A percentile compares a stretch with the other conserved stretches of the same genome.
These are phyloP conservation scores for Magnusiomyces fungicola DNA, from an alignment of 1,139 yeast genomes.

Conservation along the genomic window DNA sequence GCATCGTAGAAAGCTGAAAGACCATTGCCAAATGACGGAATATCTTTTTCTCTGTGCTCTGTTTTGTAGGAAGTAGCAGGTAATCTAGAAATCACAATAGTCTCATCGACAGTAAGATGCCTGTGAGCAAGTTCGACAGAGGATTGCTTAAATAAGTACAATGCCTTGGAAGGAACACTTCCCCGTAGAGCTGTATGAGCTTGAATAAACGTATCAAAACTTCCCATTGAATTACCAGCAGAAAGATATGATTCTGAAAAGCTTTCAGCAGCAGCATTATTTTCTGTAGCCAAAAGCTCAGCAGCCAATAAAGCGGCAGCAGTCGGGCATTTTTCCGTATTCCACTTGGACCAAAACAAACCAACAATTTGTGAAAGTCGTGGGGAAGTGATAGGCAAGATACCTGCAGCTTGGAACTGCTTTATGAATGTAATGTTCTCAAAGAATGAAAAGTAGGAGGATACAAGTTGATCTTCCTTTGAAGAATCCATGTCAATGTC, in stretches of 20 bases:
- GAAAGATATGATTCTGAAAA: conserved; percentile 17
- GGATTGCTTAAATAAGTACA: conserved; percentile 17
- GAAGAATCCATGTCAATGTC: neutral
- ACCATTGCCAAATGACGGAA: conserved; percentile 16
- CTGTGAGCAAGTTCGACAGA: conserved; percentile 17
- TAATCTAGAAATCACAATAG: conserved; percentile 10
- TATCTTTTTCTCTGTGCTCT: neutral
- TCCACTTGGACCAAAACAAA: neutral
- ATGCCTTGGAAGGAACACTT: conserved; percentile 19
- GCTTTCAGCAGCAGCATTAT: neutral
- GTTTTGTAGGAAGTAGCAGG: conserved; percentile 3
- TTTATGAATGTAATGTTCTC: neutral
- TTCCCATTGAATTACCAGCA: conserved; percentile 11
- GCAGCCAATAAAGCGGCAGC: conserved; percentile 5
- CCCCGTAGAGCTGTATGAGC: conserved; percentile 19
- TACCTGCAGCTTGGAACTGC: neutral
- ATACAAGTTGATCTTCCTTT: neutral
- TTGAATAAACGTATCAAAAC: conserved; percentile 21
- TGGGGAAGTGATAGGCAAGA: neutral
- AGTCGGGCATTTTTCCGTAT: neutral
- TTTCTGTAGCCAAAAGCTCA: conserved; percentile 5
- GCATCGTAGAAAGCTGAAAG: conserved; percentile 14
- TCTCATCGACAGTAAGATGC: conserved; percentile 9
- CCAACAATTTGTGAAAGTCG: neutral
- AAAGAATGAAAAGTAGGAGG: neutral